These are phyloP conservation scores for Colletotrichum scovillei DNA, from an alignment of 2,329 filamentous ascomycete genomes.

Conservation along the genomic window DNA sequence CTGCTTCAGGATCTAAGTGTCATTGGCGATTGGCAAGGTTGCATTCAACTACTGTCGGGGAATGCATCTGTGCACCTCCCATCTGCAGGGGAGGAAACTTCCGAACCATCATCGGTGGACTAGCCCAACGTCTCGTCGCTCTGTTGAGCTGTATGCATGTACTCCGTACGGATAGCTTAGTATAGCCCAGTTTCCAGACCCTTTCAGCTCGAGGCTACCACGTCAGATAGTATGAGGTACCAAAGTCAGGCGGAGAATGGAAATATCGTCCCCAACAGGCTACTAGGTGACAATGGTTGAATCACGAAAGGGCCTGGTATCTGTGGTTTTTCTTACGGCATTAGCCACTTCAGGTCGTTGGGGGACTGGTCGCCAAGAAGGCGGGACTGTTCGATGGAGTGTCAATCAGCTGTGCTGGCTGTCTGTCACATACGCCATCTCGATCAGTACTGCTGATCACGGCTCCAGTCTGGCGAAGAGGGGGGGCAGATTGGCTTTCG, in stretches of 20 bases:
- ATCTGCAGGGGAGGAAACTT: slow-evolving; percentile 3
- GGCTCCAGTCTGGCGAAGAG: neutral
- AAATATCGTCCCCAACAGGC: neutral
- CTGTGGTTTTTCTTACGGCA: neutral
- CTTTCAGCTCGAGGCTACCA: neutral
- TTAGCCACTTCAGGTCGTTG: no score
- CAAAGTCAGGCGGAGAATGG: neutral
- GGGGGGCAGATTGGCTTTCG: slow-evolving; percentile 6
- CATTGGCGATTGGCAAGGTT: slow-evolving; percentile 15
- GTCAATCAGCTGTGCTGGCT: neutral
- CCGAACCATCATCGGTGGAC: slow-evolving; percentile 15
- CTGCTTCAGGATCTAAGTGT: slow-evolving; percentile 1
- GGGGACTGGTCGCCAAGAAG: neutral
- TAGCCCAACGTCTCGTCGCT: neutral
- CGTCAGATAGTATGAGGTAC: neutral
- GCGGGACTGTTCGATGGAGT: neutral
- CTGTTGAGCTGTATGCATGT: neutral
- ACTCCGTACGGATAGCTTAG: no score
- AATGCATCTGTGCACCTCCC: slow-evolving; percentile 22
- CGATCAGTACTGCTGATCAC: neutral
- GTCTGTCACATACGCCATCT: slow-evolving; percentile 13
- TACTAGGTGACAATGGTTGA: neutral
- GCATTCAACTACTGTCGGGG: slow-evolving; percentile 18
- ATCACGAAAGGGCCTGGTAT: neutral
- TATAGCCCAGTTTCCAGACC: neutral